Base-by-base conservation (phyloP, 257 asterid species). In the Thymus mandschuricus region DNA sequence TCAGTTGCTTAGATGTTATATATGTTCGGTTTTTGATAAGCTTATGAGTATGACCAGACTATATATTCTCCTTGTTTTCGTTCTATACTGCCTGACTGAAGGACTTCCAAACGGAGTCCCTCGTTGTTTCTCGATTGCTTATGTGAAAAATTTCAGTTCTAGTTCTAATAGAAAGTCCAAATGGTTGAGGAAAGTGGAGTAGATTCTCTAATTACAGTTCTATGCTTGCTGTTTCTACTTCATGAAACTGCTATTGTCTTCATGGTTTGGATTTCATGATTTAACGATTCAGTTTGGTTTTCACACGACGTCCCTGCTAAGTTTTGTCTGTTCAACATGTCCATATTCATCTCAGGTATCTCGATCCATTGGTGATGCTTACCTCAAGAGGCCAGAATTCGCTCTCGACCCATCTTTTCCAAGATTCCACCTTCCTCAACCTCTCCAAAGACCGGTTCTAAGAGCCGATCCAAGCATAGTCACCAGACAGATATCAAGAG, bases 351-450 rank as follows among this genome's bases (percentile, higher is more conserved):
- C 69, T 38, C 77, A 92, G 96, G 90, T 86, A 41, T 79, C 94
- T 4, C 82, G 92, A 77, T 84, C 97, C 15, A 88, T 92, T 60
- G 97, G 98, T 28, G 96, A 92, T 83, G 91, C 88, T 27, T 88
- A 85, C 79, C 78, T 92, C 78, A 92, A 92, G 78, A 79, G 77
- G 64, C 82, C 91, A 7, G 91, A 83, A 66, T 86, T 80, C 52
- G 60, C 88, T 58, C 84, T 86, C 21, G 92, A 75, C 71, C 78
- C 90, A 34, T 43, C 68, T 58, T 75, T 68, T 10, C 80, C 82
- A 12, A 69, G 79, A 68, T 89, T 76, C 67, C 91, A 86, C 75
- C 78, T 89, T 30, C 66, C 76, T 5, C 88, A 85, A 68, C 89
- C 90, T 52, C 68, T 86, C 15, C 69, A 66, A 1, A 79, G 82